phyloP scores from a whole-genome alignment of 164 flowering plant genomes.

The Cinnamomum chago region DNA sequence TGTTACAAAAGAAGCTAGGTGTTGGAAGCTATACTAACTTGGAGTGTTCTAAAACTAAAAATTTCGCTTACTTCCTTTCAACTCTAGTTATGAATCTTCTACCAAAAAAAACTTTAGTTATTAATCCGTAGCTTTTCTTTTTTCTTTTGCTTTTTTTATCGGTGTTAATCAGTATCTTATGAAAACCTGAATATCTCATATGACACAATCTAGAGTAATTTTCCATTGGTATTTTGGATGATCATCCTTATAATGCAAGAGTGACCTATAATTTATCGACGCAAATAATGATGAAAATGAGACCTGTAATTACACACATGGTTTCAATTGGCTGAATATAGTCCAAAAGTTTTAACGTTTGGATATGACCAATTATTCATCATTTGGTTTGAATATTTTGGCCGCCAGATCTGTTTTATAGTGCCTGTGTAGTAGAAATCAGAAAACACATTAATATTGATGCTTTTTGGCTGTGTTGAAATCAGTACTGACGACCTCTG shows the following conservation, averaged over 20 bases:
- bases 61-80: too few relatives aligned
- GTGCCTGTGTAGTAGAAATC: neutral
- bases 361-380: neutral
- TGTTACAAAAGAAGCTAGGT: too few relatives aligned
- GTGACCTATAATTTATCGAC: neutral
- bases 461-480: neutral
- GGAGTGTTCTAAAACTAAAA: too few relatives aligned
- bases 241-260: neutral
- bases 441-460: neutral
- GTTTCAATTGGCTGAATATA: conserved; percentile 3
- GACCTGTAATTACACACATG: conserved; percentile 14
- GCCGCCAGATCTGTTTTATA: neutral
- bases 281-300: neutral
- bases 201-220: neutral
- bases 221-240: neutral
- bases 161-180: too few relatives aligned
- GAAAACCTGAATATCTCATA: too few relatives aligned
- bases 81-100: too few relatives aligned
- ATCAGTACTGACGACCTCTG: neutral
- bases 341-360: conserved; percentile 23
- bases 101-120: too few relatives aligned
- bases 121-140: too few relatives aligned
- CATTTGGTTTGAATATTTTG: neutral
- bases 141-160: too few relatives aligned
- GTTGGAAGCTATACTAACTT: too few relatives aligned